These are phyloP conservation scores for Suhomyces sp. DNA, from an alignment of 805 yeast genomes.

Conservation along the genomic window DNA sequence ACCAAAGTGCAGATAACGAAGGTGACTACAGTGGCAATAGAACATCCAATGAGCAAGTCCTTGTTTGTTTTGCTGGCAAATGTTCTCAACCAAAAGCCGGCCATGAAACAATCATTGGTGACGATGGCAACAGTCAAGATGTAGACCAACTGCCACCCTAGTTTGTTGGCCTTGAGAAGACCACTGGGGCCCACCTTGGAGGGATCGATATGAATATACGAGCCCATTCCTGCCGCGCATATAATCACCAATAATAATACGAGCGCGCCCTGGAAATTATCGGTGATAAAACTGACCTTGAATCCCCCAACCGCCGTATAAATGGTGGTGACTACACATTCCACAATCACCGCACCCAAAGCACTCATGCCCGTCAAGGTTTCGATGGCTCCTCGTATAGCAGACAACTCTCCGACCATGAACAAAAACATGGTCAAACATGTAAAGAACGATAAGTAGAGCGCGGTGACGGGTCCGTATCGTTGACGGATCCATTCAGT, in stretches of 20 bases:
- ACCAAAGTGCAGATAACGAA: conserved; percentile 64
- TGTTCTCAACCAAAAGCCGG: conserved; percentile 93
- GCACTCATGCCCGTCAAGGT: conserved; percentile 78
- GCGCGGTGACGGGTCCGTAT: conserved; percentile 68
- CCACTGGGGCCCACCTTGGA: conserved; percentile 63
- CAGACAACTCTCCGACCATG: conserved; percentile 84
- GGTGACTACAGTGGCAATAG: conserved; percentile 67
- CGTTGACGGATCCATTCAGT: conserved; percentile 93
- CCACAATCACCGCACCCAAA: conserved; percentile 76
- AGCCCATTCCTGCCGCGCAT: conserved; percentile 76
- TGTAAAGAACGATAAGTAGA: conserved; percentile 77
- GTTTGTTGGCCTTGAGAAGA: conserved; percentile 58
- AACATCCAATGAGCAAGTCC: conserved; percentile 72
- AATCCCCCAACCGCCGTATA: conserved; percentile 90
- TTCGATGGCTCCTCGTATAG: conserved; percentile 72
- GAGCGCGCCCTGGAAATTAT: conserved; percentile 75
- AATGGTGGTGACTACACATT: conserved; percentile 81
- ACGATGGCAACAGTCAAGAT: conserved; percentile 82
- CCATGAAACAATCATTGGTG: conserved; percentile 84
- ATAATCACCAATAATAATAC: conserved; percentile 66
- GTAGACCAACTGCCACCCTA: conserved; percentile 89
- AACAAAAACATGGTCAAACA: conserved; percentile 80
- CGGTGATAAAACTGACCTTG: conserved; percentile 83
- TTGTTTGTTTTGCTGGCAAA: conserved; percentile 79
- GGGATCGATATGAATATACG: conserved; percentile 62